A percentile compares a stretch with the other conserved stretches of the same genome.
These are phyloP conservation scores for Zalaria obscura DNA, from an alignment of 2,329 filamentous ascomycete species.

Conservation along the genomic window DNA sequence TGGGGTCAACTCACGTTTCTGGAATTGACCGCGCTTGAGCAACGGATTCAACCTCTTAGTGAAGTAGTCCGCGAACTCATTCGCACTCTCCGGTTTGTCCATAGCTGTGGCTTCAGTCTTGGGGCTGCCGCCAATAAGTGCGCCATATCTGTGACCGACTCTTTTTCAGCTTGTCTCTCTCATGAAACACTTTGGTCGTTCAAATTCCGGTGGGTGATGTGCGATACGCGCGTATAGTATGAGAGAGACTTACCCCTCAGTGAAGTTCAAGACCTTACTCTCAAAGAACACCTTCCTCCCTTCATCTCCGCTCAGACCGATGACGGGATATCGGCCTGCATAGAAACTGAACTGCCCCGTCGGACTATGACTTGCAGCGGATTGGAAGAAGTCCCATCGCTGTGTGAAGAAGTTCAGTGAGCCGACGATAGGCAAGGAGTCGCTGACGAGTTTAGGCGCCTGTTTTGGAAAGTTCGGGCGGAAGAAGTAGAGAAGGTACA, in stretches of 20 bases:
- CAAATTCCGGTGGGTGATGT: too few species aligned
- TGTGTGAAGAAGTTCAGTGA: slow-evolving; percentile 31
- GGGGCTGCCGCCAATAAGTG: slow-evolving; percentile 9
- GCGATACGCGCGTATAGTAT: too few species aligned
- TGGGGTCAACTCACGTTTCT: slow-evolving; percentile 1
- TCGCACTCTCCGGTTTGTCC: slow-evolving; percentile 3
- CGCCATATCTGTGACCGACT: slow-evolving; percentile 3
- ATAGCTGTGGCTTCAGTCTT: neutral
- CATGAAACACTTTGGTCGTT: too few species aligned
- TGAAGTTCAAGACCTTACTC: slow-evolving; percentile 28
- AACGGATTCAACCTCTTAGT: slow-evolving; percentile 11
- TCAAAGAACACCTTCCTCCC: slow-evolving; percentile 32
- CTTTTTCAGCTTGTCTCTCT: too few species aligned
- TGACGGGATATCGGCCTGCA: slow-evolving; percentile 29
- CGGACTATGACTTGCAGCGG: slow-evolving; percentile 16
- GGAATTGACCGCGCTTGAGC: slow-evolving; percentile 13
- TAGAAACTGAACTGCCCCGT: slow-evolving; percentile 36
- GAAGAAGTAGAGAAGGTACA: neutral
- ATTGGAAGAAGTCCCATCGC: slow-evolving; percentile 29
- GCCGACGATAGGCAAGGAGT: slow-evolving; percentile 28
- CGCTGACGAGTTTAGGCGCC: neutral
- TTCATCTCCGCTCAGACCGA: slow-evolving; percentile 30
- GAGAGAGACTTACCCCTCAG: slow-evolving; percentile 22
- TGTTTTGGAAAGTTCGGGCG: neutral
- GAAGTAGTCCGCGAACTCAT: slow-evolving; percentile 13